phyloP scores from a whole-genome alignment of 2,329 filamentous ascomycete genomes.

The Aspergillus neoniger region DNA sequence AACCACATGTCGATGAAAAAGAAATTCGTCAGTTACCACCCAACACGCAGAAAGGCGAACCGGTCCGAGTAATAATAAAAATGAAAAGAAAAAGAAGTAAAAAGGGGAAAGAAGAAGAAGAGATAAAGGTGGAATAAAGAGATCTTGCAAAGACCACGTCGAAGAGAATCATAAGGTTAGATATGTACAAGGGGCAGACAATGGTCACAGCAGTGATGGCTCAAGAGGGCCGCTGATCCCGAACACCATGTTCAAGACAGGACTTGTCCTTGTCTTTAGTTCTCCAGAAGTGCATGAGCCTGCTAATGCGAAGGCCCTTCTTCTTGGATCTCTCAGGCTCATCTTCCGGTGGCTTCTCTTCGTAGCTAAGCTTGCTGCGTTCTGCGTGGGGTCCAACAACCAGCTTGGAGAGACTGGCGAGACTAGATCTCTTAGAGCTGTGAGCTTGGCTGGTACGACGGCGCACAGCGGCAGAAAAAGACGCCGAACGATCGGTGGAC shows the following conservation, averaged over 20 bases:
- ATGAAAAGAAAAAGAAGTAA: slow-evolving; percentile 10
- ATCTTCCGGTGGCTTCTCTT: slow-evolving; percentile 46
- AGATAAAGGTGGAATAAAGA: slow-evolving; percentile 1
- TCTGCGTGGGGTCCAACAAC: slow-evolving; percentile 48
- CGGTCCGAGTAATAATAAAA: slow-evolving; percentile 20
- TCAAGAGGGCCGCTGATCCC: slow-evolving; percentile 28
- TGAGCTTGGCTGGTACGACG: slow-evolving; percentile 43
- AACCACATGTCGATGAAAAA: slow-evolving; percentile 32
- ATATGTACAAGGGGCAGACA: slow-evolving; percentile 18
- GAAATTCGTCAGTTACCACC: slow-evolving; percentile 37
- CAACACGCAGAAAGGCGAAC: slow-evolving; percentile 20
- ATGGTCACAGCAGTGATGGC: slow-evolving; percentile 20
- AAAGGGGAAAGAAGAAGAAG: slow-evolving; percentile 8
- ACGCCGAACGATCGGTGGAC: slow-evolving; percentile 48
- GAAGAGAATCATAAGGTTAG: slow-evolving; percentile 23
- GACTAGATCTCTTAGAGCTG: slow-evolving; percentile 48
- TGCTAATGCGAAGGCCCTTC: slow-evolving; percentile 49
- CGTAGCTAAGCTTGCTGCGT: slow-evolving; percentile 47
- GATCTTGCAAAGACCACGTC: slow-evolving; percentile 24
- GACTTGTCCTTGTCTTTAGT: slow-evolving; percentile 48
- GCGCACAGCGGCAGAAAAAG: slow-evolving; percentile 44
- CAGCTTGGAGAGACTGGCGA: slow-evolving; percentile 52
- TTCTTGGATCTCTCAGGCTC: slow-evolving; percentile 44
- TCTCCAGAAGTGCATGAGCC: slow-evolving; percentile 53
- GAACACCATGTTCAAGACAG: slow-evolving; percentile 18